A percentile compares a stretch with the other conserved stretches of the same genome.
These are phyloP conservation scores for Nymphaea thermarum DNA, from an alignment of 164 flowering plant species.

Conservation along the genomic window DNA sequence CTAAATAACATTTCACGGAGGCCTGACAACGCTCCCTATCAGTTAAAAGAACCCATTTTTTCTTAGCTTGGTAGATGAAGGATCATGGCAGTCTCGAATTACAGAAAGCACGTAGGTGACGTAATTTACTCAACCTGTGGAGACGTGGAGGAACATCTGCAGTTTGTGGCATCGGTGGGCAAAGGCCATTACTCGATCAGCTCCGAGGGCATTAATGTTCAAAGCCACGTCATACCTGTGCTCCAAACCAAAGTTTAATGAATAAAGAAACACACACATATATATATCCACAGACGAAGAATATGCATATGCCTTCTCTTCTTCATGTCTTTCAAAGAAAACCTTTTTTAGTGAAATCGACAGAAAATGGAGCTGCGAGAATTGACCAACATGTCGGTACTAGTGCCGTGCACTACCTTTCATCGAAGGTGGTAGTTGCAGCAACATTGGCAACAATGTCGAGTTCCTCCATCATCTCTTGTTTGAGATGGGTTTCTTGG, in stretches of 20 bases:
- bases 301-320: background rate
- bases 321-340: background rate
- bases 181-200: constrained; percentile 29
- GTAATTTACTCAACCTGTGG: constrained; percentile 24
- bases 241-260: too few species aligned
- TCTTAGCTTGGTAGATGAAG: too few species aligned
- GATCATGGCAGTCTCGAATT: too few species aligned
- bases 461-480: constrained; percentile 23
- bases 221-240: constrained; percentile 47
- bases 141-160: constrained; percentile 33
- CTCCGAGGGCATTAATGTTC: constrained; percentile 34
- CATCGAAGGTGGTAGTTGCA: constrained; percentile 41
- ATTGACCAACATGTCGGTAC: background rate
- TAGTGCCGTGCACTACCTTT: constrained; percentile 11
- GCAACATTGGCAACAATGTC: constrained; percentile 34
- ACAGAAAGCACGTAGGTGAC: too few species aligned
- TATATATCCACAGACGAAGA: background rate
- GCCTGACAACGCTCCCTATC: too few species aligned
- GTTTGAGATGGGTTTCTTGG: constrained; percentile 16
- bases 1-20: too few species aligned
- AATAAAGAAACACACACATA: background rate
- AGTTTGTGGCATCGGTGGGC: constrained; percentile 37
- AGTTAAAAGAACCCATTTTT: too few species aligned
- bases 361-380: background rate
- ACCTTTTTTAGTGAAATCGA: background rate